Base-by-base conservation (phyloP, 768 basidiomycete species). In the Baorangia bicolor region DNA sequence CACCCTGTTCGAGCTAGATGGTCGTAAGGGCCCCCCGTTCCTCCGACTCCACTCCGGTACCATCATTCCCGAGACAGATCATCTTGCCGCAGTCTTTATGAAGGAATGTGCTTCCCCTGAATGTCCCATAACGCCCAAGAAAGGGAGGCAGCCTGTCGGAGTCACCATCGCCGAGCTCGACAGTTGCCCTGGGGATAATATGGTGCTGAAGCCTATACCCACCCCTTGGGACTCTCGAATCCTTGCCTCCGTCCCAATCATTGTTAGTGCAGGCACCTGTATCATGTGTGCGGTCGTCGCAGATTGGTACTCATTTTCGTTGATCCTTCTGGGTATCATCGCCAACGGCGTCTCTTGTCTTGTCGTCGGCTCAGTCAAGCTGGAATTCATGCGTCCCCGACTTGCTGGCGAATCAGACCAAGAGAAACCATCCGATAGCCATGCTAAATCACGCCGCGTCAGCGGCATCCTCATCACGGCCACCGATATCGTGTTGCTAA, bases 321-420 rank as follows among this genome's bases (percentile, higher is more conserved):
- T 70, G 61, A 69, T 72, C 47, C 54, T 72, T 11, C 53, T 67
- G 14, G 70, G 70, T 11, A 67, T 72, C 37, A 7, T 72, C 20
- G 64, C 67, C 51, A 70, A 61, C 30, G 69, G 70, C 18, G 8
- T 68, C n/a, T 61, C 69, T 27, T 69, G 64, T 51, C 44, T 57
- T 14, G 51, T 63, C 35, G 62, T 68, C 27, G 68, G 67, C 14
- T 69, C 68, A 5, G 59, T 62, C 33, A 56, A 51, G 10, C 55
- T 69, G 28, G 21, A 49, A 16, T 56, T 56, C 31, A 21, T 39
- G 23, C 51, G 51, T 18, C 55, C 55, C 28, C 21, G 10, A 27
- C 55, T 54, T 21, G 51, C 43, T 37, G 51, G 35, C 3, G 51
- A 54, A 39, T 39, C 43, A 3, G 23, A 20, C 37, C 21, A 25